Base-by-base conservation (phyloP, 2,329 filamentous ascomycete species). In the Orbilia brochopaga region DNA sequence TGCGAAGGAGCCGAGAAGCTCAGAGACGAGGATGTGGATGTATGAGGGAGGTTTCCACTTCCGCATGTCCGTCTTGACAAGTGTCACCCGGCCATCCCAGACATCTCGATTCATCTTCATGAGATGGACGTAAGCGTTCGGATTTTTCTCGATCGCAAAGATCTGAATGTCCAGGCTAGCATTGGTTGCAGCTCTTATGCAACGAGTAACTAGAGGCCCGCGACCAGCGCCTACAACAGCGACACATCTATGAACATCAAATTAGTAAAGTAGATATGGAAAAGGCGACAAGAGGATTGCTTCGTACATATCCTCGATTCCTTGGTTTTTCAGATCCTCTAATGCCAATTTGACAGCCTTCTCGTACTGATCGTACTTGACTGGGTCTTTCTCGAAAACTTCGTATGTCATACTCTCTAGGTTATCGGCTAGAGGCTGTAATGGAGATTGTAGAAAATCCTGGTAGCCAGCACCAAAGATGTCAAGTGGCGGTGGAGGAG, bases 331-430 rank as follows among this genome's bases (percentile, higher is more conserved):
- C 88, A 94, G 95, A 77, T 97, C 92, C 11, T 82, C 83, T 73
- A 99, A 83, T 0, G 94, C 93, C 74, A 90, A 86, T 2, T 86
- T 86, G 64, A 95, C 89, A 13, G 94, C 94, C 51, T 85, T 83
- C 79, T 97, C 92, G 78, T 99, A 99, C 84, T 93, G 95, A 74
- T 92, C 88, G 79, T 99, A 99, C 80, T 99, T 99, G 80, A 99
- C 90, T 0, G 94, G 94, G 74, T 99, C 95, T 75, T 95, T 95
- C 79, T 99, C 94, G 77, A 99, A 99, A 1, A 97, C 93, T 78
- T 99, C 94, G 79, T 99, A 99, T 0, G 94, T 99, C 46, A 96
- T 90, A 52, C 92, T 96, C 79, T 99, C 95, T 13, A 99, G 84
- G 76, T 99, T 99, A 79, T 99, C 94, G 0, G 93, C 93, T 13